Percentiles rank a stretch among this genome's conserved stretches.
Conservation (phyloP, 2,329 filamentous ascomycete species). For the Mollisia scopiformis region DNA sequence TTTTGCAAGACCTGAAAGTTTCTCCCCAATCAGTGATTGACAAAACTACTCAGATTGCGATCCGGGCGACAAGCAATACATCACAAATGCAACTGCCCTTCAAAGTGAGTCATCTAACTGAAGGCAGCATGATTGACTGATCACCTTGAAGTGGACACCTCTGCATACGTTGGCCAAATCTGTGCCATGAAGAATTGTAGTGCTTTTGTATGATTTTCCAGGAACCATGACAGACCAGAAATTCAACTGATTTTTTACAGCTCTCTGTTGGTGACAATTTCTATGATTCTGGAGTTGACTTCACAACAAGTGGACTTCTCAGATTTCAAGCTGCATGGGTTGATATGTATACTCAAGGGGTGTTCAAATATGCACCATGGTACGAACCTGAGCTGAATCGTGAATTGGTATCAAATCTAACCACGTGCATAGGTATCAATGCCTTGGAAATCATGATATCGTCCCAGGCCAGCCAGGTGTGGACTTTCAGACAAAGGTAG, state of each 20-base stretch:
- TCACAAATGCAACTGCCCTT: slow-evolving; percentile 28
- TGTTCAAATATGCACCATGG: slow-evolving; percentile 28
- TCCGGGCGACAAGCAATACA: slow-evolving; percentile 25
- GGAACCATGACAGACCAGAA: too few species aligned
- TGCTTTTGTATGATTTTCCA: slow-evolving; percentile 22
- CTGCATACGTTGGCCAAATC: slow-evolving; percentile 29
- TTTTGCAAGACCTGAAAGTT: background rate
- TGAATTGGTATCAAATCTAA: too few species aligned
- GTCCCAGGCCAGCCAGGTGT: slow-evolving; percentile 30
- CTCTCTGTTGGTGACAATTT: slow-evolving; percentile 34
- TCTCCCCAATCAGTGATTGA: background rate
- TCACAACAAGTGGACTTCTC: slow-evolving; percentile 28
- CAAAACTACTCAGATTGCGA: slow-evolving; percentile 22
- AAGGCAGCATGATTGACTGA: background rate
- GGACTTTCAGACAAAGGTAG: slow-evolving; percentile 32
- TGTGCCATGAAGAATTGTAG: slow-evolving; percentile 30
- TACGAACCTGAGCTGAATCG: background rate
- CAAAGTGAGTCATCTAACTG: slow-evolving; percentile 17
- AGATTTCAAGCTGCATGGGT: slow-evolving; percentile 31
- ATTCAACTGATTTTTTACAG: slow-evolving; percentile 1
- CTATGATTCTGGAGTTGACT: slow-evolving; percentile 33
- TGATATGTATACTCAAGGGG: slow-evolving; percentile 27
- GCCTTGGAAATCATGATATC: slow-evolving; percentile 32
- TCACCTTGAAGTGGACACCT: slow-evolving; percentile 21
- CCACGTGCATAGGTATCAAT: slow-evolving; percentile 28